A percentile compares a stretch with the other conserved stretches of the same genome.
phyloP scores from a whole-genome alignment of 2,329 filamentous ascomycete species.

The Phaeoacremonium minimum region DNA sequence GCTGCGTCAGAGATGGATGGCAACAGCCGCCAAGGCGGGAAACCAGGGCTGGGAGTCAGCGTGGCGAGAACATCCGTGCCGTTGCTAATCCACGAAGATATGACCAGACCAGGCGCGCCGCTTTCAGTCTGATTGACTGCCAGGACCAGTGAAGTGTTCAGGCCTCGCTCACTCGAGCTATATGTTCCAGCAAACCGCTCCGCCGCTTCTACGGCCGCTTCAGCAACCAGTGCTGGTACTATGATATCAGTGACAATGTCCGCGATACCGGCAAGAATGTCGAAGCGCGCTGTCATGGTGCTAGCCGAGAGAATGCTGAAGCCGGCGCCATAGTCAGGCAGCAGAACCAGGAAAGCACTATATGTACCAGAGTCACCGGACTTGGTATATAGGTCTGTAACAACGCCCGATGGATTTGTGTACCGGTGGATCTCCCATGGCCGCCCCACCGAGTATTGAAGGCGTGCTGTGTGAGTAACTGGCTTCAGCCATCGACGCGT shows the following conservation, averaged over 20 bases:
- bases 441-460: constrained; percentile 24
- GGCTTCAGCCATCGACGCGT: constrained; percentile 36
- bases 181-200: constrained; percentile 20
- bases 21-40: constrained; percentile 6
- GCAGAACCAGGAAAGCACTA: constrained; percentile 23
- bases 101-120: constrained; percentile 12
- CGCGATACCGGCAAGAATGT: constrained; percentile 25
- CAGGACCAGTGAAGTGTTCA: constrained; percentile 13
- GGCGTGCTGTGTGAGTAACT: constrained; percentile 25
- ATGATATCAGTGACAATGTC: constrained; percentile 30
- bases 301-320: constrained; percentile 24
- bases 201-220: constrained; percentile 18
- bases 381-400: constrained; percentile 30
- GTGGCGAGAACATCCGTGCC: constrained; percentile 9
- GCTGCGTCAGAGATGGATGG: constrained; percentile 9
- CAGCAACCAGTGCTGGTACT: constrained; percentile 25
- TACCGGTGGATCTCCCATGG: constrained; percentile 33
- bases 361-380: constrained; percentile 23
- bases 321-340: constrained; percentile 27
- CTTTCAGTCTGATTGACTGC: constrained; percentile 13
- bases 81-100: constrained; percentile 13
- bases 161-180: constrained; percentile 1
- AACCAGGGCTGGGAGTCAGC: constrained; percentile 1
- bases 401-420: constrained; percentile 12
- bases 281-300: constrained; percentile 13